phyloP scores from a whole-genome alignment of 352 stramenopile genomes.

The Saprolegnia parasitica region DNA sequence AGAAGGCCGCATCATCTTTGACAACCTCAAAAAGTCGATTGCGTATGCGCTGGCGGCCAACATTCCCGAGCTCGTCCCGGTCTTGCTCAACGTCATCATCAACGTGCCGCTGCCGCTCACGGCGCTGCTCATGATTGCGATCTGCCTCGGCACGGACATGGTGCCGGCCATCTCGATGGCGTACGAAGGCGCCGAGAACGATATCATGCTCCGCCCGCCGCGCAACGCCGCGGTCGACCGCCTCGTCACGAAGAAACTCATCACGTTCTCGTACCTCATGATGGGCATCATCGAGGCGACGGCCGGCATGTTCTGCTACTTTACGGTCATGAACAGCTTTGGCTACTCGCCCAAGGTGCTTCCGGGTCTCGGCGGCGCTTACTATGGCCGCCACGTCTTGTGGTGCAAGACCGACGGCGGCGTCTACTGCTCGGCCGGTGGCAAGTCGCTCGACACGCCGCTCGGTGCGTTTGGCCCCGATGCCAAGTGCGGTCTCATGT shows the following conservation, averaged over 20 bases:
- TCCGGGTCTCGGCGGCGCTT: constrained; percentile 67
- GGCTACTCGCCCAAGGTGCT: constrained; percentile 64
- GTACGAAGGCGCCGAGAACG: constrained; percentile 52
- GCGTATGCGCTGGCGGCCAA: constrained; percentile 75
- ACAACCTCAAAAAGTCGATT: constrained; percentile 87
- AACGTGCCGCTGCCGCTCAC: constrained; percentile 61
- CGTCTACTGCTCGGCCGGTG: constrained; percentile 60
- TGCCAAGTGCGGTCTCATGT: constrained; percentile 40
- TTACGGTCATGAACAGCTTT: constrained; percentile 64
- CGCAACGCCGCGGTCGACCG: constrained; percentile 50
- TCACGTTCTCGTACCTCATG: constrained; percentile 64
- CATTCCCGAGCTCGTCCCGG: constrained; percentile 52
- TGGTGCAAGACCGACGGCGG: constrained; percentile 67
- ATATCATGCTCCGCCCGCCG: constrained; percentile 57
- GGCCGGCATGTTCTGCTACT: constrained; percentile 57
- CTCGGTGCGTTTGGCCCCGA: constrained; percentile 33
- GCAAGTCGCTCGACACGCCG: constrained; percentile 38
- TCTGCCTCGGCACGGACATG: constrained; percentile 78
- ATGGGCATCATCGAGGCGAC: constrained; percentile 68
- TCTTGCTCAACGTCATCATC: constrained; percentile 58
- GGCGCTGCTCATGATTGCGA: constrained; percentile 63
- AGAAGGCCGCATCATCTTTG: constrained; percentile 53
- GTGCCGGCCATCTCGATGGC: constrained; percentile 78
- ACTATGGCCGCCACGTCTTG: constrained; percentile 86
- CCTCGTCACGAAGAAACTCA: constrained; percentile 61